A percentile compares a stretch with the other conserved stretches of the same genome.
These are phyloP conservation scores for Calocybe gangraenosa DNA, from an alignment of 768 basidiomycete species.

Conservation along the genomic window DNA sequence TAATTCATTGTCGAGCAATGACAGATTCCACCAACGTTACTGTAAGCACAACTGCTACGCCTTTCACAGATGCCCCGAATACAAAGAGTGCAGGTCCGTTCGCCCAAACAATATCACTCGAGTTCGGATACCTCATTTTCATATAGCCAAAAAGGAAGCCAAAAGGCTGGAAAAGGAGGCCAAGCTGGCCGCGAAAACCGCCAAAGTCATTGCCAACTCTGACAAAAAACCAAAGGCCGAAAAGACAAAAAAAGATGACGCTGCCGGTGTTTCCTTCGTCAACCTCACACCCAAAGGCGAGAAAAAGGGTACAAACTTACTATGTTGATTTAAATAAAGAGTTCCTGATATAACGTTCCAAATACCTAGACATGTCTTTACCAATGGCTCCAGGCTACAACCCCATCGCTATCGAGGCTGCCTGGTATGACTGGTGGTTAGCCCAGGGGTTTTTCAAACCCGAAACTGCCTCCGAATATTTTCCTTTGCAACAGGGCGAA, in stretches of 20 bases:
- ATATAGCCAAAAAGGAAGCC: slow-evolving; percentile 78
- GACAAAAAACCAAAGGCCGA: slow-evolving; percentile 76
- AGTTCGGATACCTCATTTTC: background rate
- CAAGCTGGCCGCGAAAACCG: slow-evolving; percentile 68
- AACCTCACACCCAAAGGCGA: slow-evolving; percentile 87
- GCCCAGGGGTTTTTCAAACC: slow-evolving; percentile 89
- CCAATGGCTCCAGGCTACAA: slow-evolving; percentile 95
- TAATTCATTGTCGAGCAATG: slow-evolving; percentile 6
- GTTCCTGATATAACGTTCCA: no score
- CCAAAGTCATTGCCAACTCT: slow-evolving; percentile 39
- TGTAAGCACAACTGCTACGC: slow-evolving; percentile 1
- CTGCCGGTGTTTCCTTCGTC: slow-evolving; percentile 70
- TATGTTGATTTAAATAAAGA: no score
- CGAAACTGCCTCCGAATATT: slow-evolving; percentile 30
- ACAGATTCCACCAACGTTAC: slow-evolving; percentile 5
- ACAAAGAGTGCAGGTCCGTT: slow-evolving; percentile 39
- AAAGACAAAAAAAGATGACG: slow-evolving; percentile 70
- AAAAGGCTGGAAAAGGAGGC: slow-evolving; percentile 78
- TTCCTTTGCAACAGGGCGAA: slow-evolving; percentile 51
- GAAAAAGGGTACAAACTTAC: slow-evolving; percentile 93
- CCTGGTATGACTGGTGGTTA: slow-evolving; percentile 99
- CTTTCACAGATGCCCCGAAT: slow-evolving; percentile 27
- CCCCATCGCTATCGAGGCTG: slow-evolving; percentile 88
- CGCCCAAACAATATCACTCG: background rate
- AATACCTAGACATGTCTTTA: slow-evolving; percentile 84